phyloP scores from a whole-genome alignment of 1,284 basidiomycete genomes.

The Lentinus polychrous region DNA sequence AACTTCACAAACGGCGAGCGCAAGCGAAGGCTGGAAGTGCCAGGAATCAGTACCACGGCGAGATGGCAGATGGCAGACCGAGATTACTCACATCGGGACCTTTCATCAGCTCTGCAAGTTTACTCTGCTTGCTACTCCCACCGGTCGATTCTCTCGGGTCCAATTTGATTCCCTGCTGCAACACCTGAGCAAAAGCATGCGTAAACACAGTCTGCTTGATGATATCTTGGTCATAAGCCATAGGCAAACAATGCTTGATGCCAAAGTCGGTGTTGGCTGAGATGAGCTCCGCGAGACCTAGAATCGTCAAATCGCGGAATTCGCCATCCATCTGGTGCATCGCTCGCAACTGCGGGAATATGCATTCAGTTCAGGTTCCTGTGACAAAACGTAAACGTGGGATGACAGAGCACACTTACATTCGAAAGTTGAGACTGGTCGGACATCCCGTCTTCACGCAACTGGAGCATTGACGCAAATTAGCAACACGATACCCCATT shows the following conservation, averaged over 20 bases:
- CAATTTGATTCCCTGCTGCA: conserved; percentile 75
- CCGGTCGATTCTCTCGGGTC: conserved; percentile 50
- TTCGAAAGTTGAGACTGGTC: conserved; percentile 31
- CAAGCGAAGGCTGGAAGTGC: conserved; percentile 55
- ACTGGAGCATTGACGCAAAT: conserved; percentile 22
- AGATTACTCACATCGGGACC: conserved; percentile 58
- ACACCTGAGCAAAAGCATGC: conserved; percentile 81
- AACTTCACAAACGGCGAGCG: conserved; percentile 80
- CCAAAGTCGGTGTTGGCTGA: conserved; percentile 85
- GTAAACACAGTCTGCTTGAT: conserved; percentile 79
- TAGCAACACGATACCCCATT: background rate
- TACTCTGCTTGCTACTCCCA: conserved; percentile 45
- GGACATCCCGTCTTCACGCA: conserved; percentile 38
- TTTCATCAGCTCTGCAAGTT: conserved; percentile 63
- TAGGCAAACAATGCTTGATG: conserved; percentile 79
- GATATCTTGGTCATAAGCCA: conserved; percentile 75
- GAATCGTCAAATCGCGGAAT: conserved; percentile 66
- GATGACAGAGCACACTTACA: background rate
- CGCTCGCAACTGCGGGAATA: conserved; percentile 25
- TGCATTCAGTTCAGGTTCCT: conserved; percentile 5
- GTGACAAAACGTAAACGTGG: background rate
- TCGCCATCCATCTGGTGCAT: conserved; percentile 48
- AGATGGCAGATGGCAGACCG: background rate
- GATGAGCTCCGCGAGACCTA: conserved; percentile 76
- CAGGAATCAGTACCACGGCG: conserved; percentile 4